A percentile compares a stretch with the other conserved stretches of the same genome.
phyloP scores from a whole-genome alignment of 2,329 filamentous ascomycete species.

The Exophiala sp. region DNA sequence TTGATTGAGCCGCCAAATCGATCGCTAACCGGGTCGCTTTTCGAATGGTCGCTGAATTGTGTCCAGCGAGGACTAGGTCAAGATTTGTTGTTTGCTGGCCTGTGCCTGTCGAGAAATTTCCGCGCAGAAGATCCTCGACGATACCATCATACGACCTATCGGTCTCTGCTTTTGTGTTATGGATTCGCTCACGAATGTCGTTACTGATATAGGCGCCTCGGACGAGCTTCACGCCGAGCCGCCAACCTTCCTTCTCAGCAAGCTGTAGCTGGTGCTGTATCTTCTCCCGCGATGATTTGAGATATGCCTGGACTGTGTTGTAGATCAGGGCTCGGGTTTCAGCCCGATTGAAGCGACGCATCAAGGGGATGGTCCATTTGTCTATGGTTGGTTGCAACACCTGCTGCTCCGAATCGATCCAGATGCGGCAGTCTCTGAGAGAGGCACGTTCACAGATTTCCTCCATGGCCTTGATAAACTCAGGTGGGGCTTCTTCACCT shows the following conservation, averaged over 20 bases:
- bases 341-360: conserved; percentile 50
- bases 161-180: conserved; percentile 47
- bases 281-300: conserved; percentile 47
- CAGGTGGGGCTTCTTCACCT: conserved; percentile 37
- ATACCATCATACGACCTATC: conserved; percentile 56
- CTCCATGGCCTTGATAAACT: conserved; percentile 43
- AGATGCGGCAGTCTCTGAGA: conserved; percentile 43
- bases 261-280: conserved; percentile 45
- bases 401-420: conserved; percentile 55
- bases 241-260: conserved; percentile 48
- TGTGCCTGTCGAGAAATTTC: conserved; percentile 36
- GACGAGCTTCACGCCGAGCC: conserved; percentile 51
- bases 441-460: conserved; percentile 44
- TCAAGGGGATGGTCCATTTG: conserved; percentile 51
- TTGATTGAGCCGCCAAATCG: conserved; percentile 46
- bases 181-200: conserved; percentile 45
- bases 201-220: conserved; percentile 53
- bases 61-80: conserved; percentile 57
- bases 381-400: conserved; percentile 52
- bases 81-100: conserved; percentile 40
- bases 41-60: conserved; percentile 54
- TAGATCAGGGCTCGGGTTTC: conserved; percentile 43
- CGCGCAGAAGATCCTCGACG: conserved; percentile 51
- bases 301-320: conserved; percentile 53
- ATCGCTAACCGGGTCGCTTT: conserved; percentile 48